Base-by-base conservation (phyloP, 306 rosid species). In the Dryas alaskensis region DNA sequence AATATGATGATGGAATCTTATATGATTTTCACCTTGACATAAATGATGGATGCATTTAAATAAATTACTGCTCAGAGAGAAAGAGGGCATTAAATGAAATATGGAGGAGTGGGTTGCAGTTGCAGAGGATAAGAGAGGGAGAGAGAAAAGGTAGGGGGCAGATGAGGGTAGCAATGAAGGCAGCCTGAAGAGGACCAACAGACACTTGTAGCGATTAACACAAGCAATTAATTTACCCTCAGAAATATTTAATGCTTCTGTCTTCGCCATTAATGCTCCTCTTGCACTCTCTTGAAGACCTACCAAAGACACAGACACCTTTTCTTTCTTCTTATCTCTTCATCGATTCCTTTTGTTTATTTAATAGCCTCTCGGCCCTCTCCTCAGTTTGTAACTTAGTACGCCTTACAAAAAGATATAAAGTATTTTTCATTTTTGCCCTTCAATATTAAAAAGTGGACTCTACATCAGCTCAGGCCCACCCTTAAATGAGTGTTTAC, bases 241-340 rank as follows among this genome's bases (percentile, higher is more conserved):
- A 70, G 60, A 75, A 48, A 61, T 46, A 43, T 70, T 81, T 19
- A 75, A 81, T 70, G 77, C 60, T 51, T 52, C 75, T 81, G 78
- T 50, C 70, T 51, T 65, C 62, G 16, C 78, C 84, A 76, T 76
- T 76, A 81, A 81, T 76, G 81, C 77, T 65, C 43, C 47, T 31
- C 46, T 14, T 37, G 6, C 39, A 5, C 39, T 46, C 17, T 8
- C 60, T 5, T 65, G 37, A 31, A 31, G 37, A 31, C 37, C 37
- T 45, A 7, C 8, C 25, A 7, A 1, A 40, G 44, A 51, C 17
- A 60, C 14, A 62, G 52, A 14, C 51, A n/a, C 55, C 22, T 40
- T 69, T 60, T 12, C 43, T 69, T 51, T 47, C 27, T 10, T 22
- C 55, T 43, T 22, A 8, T 77, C 50, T 40, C 55, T 54, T 49